Conservation (phyloP, 306 rosid species). For the Cucurbita maxima region DNA sequence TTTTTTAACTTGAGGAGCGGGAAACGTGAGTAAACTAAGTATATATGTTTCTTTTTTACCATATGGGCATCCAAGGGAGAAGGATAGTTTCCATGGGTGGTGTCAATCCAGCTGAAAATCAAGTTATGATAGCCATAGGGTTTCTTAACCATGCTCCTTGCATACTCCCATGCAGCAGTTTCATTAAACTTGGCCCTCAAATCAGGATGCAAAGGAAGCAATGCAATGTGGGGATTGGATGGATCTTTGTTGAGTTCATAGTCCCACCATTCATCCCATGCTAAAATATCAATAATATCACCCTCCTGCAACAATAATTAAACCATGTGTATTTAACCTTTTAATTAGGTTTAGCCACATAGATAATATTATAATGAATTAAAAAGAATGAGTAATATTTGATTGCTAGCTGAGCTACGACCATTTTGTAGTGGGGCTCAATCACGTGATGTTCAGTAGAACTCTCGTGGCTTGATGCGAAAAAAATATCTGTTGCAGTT, state of each 20-base stretch:
- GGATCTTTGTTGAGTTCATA: conserved; percentile 58
- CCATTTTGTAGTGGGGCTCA: too few relatives aligned
- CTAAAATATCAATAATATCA: conserved; percentile 27
- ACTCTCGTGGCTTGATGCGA: too few relatives aligned
- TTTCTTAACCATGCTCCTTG: conserved; percentile 35
- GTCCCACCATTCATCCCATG: conserved; percentile 18
- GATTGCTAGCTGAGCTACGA: too few relatives aligned
- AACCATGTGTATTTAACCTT: too few relatives aligned
- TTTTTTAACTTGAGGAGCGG: too few relatives aligned
- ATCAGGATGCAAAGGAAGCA: conserved; percentile 72
- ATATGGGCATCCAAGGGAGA: conserved; percentile 88
- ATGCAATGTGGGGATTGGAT: conserved; percentile 77
- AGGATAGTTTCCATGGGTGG: conserved; percentile 53
- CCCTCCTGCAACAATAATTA: background rate
- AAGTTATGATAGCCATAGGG: conserved; percentile 88
- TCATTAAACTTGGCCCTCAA: conserved; percentile 60
- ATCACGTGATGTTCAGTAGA: too few relatives aligned
- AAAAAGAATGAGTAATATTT: too few relatives aligned
- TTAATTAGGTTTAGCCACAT: too few relatives aligned
- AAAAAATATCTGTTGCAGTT: too few relatives aligned
- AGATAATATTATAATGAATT: too few relatives aligned
- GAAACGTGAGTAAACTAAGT: too few relatives aligned
- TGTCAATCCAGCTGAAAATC: conserved; percentile 95
- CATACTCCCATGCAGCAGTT: conserved; percentile 95
- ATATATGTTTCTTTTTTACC: conserved; percentile 15